Evolutionary conservation across 345 rosid genomes (phyloP), one percentile per base, ranked within the genome.

Genomic region (Eucalyptus guilfoylei): DNA sequence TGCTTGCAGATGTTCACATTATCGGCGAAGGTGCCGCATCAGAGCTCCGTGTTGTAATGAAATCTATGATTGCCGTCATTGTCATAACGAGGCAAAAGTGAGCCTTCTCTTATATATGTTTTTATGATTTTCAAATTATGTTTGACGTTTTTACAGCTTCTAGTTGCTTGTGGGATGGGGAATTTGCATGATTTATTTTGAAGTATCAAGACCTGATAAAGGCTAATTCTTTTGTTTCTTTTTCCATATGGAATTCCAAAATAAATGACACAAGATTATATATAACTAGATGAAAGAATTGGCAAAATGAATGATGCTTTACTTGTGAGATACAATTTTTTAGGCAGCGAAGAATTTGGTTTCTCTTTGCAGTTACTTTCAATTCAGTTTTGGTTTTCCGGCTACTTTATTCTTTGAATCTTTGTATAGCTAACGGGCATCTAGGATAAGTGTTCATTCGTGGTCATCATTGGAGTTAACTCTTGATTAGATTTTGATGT

Each of bases 11-110:
- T 94, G 95, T 90, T 87, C 92, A 42, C 96, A 94, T 60, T 93
- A 94, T 86, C 88, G 92, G 81, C 89, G 96, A 85, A 91, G 93
- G 87, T 94, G 96, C 90, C 91, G 89, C 90, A 94, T 94, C 88
- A 90, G 92, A 90, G 92, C 95, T n/a, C 93, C 96, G 2, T 94
- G 95, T 87, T 94, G 96, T 50, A 72, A 92, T 89, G 93, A 93
- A 90, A 87, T 94, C 80, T 94, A 93, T 55, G 91, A 91, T 90
- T 94, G 95, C 89, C 91, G 96, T 83, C 94, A 92, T 88, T 94
- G 95, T 87, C 95, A 93, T 87, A 93, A 93, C 7, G 94, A 94
- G 88, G 42, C 93, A 23, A 93, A 91, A 94, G 94, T 92, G 69
- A 37, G 26, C 50, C 30, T 45, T 83, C 45, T 42, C 67, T 50